These are phyloP conservation scores for Fusarium nygamai DNA, from an alignment of 2,329 filamentous ascomycete species.

Conservation along the genomic window DNA sequence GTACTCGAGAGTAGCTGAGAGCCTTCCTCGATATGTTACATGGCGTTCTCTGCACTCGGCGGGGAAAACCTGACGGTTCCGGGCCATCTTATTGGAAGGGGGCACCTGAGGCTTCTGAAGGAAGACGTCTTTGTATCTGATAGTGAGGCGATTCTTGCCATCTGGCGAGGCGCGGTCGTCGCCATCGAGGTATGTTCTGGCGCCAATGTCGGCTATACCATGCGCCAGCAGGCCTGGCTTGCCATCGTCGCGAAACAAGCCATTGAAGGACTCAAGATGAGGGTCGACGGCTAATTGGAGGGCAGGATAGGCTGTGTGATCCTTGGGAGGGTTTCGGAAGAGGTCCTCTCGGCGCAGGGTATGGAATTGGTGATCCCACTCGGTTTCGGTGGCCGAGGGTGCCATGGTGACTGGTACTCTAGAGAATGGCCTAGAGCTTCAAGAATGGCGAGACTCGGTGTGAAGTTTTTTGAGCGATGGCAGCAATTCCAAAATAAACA, in stretches of 20 bases:
- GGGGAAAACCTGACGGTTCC: conserved; percentile 86
- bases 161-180: conserved; percentile 68
- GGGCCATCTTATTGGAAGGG: conserved; percentile 82
- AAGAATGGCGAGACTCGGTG: neutral
- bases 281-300: conserved; percentile 88
- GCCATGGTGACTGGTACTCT: conserved; percentile 57
- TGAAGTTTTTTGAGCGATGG: neutral
- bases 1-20: conserved; percentile 86
- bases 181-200: conserved; percentile 87
- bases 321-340: conserved; percentile 87
- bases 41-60: conserved; percentile 95
- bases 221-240: conserved; percentile 69
- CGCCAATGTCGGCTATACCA: conserved; percentile 87
- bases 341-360: conserved; percentile 87
- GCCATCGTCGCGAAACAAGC: conserved; percentile 79
- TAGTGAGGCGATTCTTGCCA: conserved; percentile 77
- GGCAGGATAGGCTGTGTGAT: conserved; percentile 87
- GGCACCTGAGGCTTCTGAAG: conserved; percentile 86
- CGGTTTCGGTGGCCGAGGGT: conserved; percentile 68
- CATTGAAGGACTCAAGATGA: conserved; percentile 96
- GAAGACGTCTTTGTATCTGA: conserved; percentile 83
- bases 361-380: conserved; percentile 88
- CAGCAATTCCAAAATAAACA: neutral
- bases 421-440: conserved; percentile 12
- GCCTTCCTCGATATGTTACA: conserved; percentile 86